Conservation (phyloP, 768 basidiomycete species). For the Kwoniella dendrophila region DNA sequence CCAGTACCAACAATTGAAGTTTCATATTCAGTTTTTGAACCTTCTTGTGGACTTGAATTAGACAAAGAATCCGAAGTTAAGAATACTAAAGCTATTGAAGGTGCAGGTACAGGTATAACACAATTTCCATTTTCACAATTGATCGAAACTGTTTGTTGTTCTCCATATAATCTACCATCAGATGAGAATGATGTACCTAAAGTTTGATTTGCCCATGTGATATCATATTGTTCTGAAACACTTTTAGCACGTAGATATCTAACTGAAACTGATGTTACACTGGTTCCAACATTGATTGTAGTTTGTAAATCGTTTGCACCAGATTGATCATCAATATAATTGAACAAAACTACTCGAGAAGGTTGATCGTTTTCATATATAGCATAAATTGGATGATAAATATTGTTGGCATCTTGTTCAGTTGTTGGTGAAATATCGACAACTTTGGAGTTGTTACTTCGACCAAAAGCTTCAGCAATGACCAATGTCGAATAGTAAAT, state of each 20-base stretch:
- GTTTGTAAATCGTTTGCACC: constrained; percentile 63
- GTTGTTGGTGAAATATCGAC: constrained; percentile 65
- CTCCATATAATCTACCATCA: constrained; percentile 69
- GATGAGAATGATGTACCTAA: constrained; percentile 62
- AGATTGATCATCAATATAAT: constrained; percentile 67
- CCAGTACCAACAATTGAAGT: constrained; percentile 62
- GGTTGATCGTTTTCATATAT: constrained; percentile 73
- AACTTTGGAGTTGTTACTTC: constrained; percentile 66
- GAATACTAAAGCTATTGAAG: constrained; percentile 76
- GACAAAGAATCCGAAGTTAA: constrained; percentile 60
- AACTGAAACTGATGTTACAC: constrained; percentile 47
- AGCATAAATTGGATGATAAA: constrained; percentile 67
- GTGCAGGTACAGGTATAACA: constrained; percentile 67
- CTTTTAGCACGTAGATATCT: constrained; percentile 62
- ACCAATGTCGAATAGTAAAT: constrained; percentile 74
- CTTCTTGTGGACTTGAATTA: constrained; percentile 30
- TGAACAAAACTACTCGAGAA: constrained; percentile 69
- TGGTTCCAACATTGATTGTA: constrained; percentile 59
- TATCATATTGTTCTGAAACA: constrained; percentile 66
- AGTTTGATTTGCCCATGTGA: constrained; percentile 79
- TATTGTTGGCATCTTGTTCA: constrained; percentile 57
- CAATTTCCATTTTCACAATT: constrained; percentile 66
- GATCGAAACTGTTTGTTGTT: constrained; percentile 64
- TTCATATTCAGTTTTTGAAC: constrained; percentile 61
- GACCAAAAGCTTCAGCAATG: constrained; percentile 72